These are phyloP conservation scores for Starmerella floricola DNA, from an alignment of 805 yeast species.

Conservation along the genomic window DNA sequence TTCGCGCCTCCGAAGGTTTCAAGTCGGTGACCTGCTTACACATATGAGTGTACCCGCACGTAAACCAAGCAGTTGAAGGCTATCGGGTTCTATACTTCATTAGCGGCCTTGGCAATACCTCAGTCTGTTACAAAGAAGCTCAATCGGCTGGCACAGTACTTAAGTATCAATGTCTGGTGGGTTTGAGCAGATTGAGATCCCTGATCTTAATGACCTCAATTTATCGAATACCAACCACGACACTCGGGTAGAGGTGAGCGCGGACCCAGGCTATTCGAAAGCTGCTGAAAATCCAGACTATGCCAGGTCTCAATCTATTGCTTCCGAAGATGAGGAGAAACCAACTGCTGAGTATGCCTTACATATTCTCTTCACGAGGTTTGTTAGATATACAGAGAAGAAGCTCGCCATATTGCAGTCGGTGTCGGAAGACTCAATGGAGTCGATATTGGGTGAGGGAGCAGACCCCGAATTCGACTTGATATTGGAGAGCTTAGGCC, in stretches of 20 bases:
- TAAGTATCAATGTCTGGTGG: slow-evolving; percentile 30
- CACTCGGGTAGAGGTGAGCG: background rate
- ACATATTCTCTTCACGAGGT: slow-evolving; percentile 88
- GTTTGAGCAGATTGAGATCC: slow-evolving; percentile 23
- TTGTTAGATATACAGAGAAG: slow-evolving; percentile 84
- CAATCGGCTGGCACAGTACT: too few species aligned
- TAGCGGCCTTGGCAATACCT: too few species aligned
- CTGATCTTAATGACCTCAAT: slow-evolving; percentile 13
- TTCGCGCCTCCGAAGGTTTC: too few species aligned
- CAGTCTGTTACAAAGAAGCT: too few species aligned
- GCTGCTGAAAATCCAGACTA: background rate
- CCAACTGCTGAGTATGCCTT: slow-evolving; percentile 60
- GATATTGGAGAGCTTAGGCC: slow-evolving; percentile 74
- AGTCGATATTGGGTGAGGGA: slow-evolving; percentile 70
- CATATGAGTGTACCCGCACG: too few species aligned
- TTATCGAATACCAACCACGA: background rate
- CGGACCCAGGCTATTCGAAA: background rate
- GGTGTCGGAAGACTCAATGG: slow-evolving; percentile 53
- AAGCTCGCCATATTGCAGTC: slow-evolving; percentile 63
- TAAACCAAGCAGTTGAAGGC: too few species aligned
- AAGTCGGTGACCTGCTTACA: too few species aligned
- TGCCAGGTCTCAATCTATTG: background rate
- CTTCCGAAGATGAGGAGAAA: slow-evolving; percentile 18
- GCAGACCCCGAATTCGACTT: slow-evolving; percentile 77
- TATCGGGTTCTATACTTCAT: too few species aligned